phyloP scores from a whole-genome alignment of 2,329 filamentous ascomycete species.

The Conoideocrella luteorostrata region DNA sequence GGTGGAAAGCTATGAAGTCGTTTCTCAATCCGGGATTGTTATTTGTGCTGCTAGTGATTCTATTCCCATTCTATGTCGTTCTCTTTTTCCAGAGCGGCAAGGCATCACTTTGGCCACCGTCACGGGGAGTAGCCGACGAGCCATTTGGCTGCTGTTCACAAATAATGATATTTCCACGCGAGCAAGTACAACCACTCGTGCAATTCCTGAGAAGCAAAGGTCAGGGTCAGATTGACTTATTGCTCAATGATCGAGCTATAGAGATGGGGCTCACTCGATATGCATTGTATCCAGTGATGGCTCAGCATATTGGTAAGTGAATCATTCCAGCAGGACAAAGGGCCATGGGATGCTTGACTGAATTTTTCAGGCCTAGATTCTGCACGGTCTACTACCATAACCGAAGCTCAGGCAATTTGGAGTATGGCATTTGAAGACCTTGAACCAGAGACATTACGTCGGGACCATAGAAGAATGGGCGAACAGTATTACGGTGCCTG shows the following conservation, averaged over 20 bases:
- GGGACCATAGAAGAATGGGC: neutral
- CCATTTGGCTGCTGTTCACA: slow-evolving; percentile 4
- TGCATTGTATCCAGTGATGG: neutral
- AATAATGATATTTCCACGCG: neutral
- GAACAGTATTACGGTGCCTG: neutral
- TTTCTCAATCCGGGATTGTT: neutral
- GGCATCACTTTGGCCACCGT: neutral
- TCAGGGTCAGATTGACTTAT: neutral
- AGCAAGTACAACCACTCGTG: neutral
- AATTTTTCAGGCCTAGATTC: neutral
- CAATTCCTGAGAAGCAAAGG: neutral
- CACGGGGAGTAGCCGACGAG: neutral
- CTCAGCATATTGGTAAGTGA: slow-evolving; percentile 1
- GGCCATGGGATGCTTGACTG: neutral
- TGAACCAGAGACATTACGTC: neutral
- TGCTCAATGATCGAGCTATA: neutral
- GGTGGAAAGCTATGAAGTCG: neutral
- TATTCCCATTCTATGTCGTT: neutral
- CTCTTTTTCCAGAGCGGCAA: slow-evolving; percentile 2
- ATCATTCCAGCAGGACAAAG: neutral
- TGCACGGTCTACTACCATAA: neutral
- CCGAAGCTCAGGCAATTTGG: slow-evolving; percentile 1
- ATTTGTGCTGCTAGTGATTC: neutral
- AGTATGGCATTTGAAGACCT: slow-evolving; percentile 3
- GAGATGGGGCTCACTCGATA: neutral